These are phyloP conservation scores for Cordyceps farinosa DNA, from an alignment of 2,329 filamentous ascomycete genomes.

Conservation along the genomic window DNA sequence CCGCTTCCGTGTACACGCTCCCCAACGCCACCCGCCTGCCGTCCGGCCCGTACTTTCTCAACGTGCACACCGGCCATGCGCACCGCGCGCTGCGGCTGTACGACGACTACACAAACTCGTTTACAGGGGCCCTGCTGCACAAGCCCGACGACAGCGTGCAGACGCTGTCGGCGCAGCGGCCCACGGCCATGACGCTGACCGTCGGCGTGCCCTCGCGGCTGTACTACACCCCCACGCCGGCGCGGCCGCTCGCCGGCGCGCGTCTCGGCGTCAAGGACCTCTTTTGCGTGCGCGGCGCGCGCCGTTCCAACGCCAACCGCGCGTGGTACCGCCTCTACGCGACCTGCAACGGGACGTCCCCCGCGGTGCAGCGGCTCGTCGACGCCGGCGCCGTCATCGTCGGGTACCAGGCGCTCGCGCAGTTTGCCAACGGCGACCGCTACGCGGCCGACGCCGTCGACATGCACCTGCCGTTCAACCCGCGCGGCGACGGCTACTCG, in stretches of 20 bases:
- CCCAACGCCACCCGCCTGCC: slow-evolving; percentile 18
- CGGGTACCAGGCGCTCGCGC: slow-evolving; percentile 40
- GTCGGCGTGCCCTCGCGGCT: slow-evolving; percentile 56
- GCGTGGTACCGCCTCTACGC: slow-evolving; percentile 53
- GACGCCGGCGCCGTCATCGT: slow-evolving; percentile 51
- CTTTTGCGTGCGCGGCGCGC: slow-evolving; percentile 49
- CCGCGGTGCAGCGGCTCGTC: slow-evolving; percentile 51
- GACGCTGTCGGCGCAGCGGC: slow-evolving; percentile 29
- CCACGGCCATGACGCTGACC: slow-evolving; percentile 27
- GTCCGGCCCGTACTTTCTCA: slow-evolving; percentile 37
- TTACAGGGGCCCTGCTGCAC: slow-evolving; percentile 29
- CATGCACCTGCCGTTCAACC: slow-evolving; percentile 24
- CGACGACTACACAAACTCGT: slow-evolving; percentile 31
- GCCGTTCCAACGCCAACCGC: slow-evolving; percentile 49
- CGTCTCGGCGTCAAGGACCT: slow-evolving; percentile 46
- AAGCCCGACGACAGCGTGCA: slow-evolving; percentile 30
- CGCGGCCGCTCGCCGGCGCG: slow-evolving; percentile 54
- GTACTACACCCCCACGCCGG: slow-evolving; percentile 50
- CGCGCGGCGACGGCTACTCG: slow-evolving; percentile 26
- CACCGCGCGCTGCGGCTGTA: slow-evolving; percentile 37
- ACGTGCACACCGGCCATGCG: slow-evolving; percentile 29
- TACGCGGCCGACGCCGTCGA: slow-evolving; percentile 43
- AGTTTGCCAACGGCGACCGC: slow-evolving; percentile 37
- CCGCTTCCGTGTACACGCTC: not conserved
- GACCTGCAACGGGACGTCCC: slow-evolving; percentile 41